Evolutionary conservation across 345 rosid species (phyloP).

Genomic region (Salix viminalis): DNA sequence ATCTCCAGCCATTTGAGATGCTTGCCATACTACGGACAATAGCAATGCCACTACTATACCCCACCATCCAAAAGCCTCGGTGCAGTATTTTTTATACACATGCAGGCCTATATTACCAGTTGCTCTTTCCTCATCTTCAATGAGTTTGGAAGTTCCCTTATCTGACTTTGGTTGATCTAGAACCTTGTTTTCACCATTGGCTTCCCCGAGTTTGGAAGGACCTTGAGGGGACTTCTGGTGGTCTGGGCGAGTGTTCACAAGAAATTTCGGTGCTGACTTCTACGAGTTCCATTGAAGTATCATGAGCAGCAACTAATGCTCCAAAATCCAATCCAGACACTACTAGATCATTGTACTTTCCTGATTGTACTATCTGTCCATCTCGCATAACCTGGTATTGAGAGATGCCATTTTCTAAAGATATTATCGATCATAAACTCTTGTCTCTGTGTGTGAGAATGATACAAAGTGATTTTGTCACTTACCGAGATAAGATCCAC

Average conservation of each 20-base stretch:
- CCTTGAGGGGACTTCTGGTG: conserved; percentile 31
- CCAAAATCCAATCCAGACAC: conserved; percentile 63
- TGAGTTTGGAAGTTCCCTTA: conserved; percentile 64
- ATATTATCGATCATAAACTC: neutral
- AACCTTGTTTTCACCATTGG: conserved; percentile 46
- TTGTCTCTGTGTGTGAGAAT: neutral
- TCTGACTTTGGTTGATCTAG: conserved; percentile 35
- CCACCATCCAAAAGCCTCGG: conserved; percentile 95
- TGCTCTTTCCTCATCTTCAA: conserved; percentile 84
- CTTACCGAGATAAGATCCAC: conserved; percentile 75
- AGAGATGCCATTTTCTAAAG: neutral
- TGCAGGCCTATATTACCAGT: conserved; percentile 66
- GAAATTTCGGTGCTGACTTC: conserved; percentile 40
- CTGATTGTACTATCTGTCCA: conserved; percentile 80
- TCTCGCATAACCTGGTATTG: conserved; percentile 78
- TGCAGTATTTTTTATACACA: conserved; percentile 71
- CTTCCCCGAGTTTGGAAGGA: conserved; percentile 35
- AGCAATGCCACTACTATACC: conserved; percentile 52
- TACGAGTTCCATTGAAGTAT: conserved; percentile 78
- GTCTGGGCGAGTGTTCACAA: conserved; percentile 34
- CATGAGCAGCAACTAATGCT: conserved; percentile 82
- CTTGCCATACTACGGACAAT: conserved; percentile 72
- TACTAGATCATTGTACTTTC: conserved; percentile 60
- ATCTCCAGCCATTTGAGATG: conserved; percentile 74
- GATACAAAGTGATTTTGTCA: neutral